Evolutionary conservation across 148 eudicot genomes (phyloP), one percentile per base, ranked within the genome.

Genomic region (Tetragonia tetragonoides): DNA sequence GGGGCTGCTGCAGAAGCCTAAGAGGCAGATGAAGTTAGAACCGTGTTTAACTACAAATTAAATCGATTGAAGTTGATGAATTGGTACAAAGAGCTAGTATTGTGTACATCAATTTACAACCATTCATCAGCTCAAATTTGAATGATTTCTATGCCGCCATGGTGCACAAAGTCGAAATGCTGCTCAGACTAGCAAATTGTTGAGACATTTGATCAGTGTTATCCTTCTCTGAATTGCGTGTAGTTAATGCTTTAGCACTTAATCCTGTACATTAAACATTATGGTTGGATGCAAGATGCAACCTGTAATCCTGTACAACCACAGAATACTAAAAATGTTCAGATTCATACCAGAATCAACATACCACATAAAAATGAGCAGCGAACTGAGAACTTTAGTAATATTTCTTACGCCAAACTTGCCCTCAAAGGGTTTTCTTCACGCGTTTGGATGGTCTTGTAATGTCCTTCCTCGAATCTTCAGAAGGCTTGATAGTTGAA

Each of bases 391-490:
- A 54, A 54, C 0, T 17, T 17, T 59, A 17, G 7, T 20, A 5
- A 17, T 20, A 3, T 46, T 71, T 76, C 72, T 49, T 37, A 63
- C 59, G 44, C 44, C 61, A 38, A 71, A 72, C 74, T 62, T 82
- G 68, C 59, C 54, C 24, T 83, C 84, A 90, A 51, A 90, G 85
- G 70, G 81, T 64, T 78, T 88, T 88, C 80, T 92, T 90, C 59
- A 47, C 23, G 47, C 96, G 90, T 80, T 93, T 91, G 39, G 85
- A 37, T 53, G 92, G 92, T 82, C 98, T 84, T 40, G 24, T 76
- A 17, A 53, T 77, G 73, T 84, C 90, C 80, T 81, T 93, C 81
- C 89, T 87, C 23, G 82, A 62, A 79, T 90, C 87, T 70, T 85
- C 87, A 10, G 76, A 75, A 77, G 68, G 24, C 77, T 88, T 87